Base-by-base conservation (phyloP, 2,329 filamentous ascomycete species). In the Colletotrichum orchidophilum region DNA sequence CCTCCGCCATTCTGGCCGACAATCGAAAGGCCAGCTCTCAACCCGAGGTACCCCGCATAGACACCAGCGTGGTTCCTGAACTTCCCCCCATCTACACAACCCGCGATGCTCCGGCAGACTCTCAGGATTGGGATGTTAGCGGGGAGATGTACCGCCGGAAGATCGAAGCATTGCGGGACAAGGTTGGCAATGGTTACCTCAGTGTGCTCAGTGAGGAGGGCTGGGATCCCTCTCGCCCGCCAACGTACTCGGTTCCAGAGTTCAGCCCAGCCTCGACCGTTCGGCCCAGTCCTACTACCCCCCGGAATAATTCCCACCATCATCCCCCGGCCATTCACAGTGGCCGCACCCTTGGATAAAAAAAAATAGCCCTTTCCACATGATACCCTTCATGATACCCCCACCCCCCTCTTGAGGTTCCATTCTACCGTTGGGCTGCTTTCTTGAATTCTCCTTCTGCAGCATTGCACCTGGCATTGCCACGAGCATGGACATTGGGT, bases 141-240 rank as follows among this genome's bases (percentile, higher is more conserved):
- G 92, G 93, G 64, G 94, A 96, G 77, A 85, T 94, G 8, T 98
- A 97, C 81, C 91, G 93, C 68, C 93, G 93, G 79, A 96, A 96
- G 81, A 92, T 98, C 65, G 95, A 97, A 80, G 91, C 93, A 3
- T 83, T 98, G 64, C 92, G 95, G 72, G 92, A 92, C 77, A 94
- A 96, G 77, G 92, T 97, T 74, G 95, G 95, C 35, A 94, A 91
- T 76, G 93, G 91, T 46, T 99, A 97, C 88, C 87, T 99, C 49
- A 95, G 91, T 73, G 94, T 93, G 15, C 85, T 98, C 61, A 93
- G 93, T 71, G 95, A 97, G 76, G 93, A 96, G 79, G 86, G 83
- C 52, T 91, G 90, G 89, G 86, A 90, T 73, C 75, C 83, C 7
- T 81, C 80, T 55, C 79, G 80, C 15, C 75, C 79, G 13, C 76